A percentile compares a stretch with the other conserved stretches of the same genome.
Conservation (phyloP, 768 basidiomycete species). For the Russula foetens region DNA sequence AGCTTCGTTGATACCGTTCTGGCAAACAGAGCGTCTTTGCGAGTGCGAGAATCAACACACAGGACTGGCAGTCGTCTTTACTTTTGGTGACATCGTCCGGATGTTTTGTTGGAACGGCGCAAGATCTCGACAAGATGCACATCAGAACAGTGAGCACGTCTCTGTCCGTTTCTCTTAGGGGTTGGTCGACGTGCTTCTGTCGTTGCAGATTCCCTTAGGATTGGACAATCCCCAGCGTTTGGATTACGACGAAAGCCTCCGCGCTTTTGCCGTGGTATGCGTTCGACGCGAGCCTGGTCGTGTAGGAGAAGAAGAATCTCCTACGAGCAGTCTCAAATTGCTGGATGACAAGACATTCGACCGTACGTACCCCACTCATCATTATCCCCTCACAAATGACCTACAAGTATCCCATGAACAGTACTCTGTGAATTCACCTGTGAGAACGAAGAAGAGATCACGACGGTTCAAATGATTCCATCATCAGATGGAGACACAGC, state of each 20-base stretch:
- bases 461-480: conserved; percentile 36
- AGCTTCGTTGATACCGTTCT: not conserved
- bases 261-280: conserved; percentile 61
- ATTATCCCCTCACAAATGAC: not conserved
- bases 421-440: conserved; percentile 44
- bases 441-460: conserved; percentile 53
- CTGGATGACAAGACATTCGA: conserved; percentile 58
- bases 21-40: conserved; percentile 37
- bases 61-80: conserved; percentile 43
- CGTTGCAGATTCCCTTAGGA: conserved; percentile 58
- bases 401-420: conserved; percentile 12
- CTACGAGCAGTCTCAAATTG: conserved; percentile 53
- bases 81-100: conserved; percentile 46
- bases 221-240: conserved; percentile 64
- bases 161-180: not conserved
- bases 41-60: conserved; percentile 46
- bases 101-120: conserved; percentile 58
- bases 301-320: conserved; percentile 40
- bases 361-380: conserved; percentile 24
- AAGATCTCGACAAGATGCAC: conserved; percentile 69
- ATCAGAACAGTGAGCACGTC: conserved; percentile 55
- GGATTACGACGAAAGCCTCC: conserved; percentile 44
- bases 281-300: conserved; percentile 45
- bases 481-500: conserved; percentile 24
- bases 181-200: not conserved